These are phyloP conservation scores for Pyrenula massariospora DNA, from an alignment of 495 filamentous ascomycete species.

Conservation along the genomic window DNA sequence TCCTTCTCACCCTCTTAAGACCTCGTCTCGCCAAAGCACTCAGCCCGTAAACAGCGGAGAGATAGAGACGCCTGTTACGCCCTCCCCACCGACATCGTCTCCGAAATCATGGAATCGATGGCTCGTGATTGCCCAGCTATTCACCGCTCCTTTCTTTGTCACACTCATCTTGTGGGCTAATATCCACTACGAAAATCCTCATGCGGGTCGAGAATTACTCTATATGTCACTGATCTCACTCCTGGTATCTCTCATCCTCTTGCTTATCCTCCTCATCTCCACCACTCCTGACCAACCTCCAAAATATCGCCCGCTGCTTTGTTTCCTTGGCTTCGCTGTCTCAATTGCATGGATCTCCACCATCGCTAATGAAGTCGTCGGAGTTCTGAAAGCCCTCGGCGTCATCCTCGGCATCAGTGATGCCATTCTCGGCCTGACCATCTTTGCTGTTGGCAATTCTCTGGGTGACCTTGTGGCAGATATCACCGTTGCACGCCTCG, in stretches of 20 bases:
- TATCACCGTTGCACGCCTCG: conserved; percentile 82
- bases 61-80: not conserved
- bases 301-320: conserved; percentile 60
- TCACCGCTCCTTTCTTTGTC: conserved; percentile 79
- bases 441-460: conserved; percentile 95
- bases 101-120: conserved; percentile 74
- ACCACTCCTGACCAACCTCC: conserved; percentile 44
- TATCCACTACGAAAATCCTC: conserved; percentile 30
- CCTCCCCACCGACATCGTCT: conserved; percentile 8
- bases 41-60: conserved; percentile 12
- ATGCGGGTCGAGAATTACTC: conserved; percentile 9
- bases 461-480: conserved; percentile 91
- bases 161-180: conserved; percentile 68
- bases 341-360: conserved; percentile 92
- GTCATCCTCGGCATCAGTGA: conserved; percentile 90
- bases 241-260: conserved; percentile 50
- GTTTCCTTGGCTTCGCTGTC: conserved; percentile 85
- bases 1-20: not conserved
- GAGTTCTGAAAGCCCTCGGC: conserved; percentile 85
- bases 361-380: conserved; percentile 92
- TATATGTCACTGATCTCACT: conserved; percentile 33
- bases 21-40: not conserved
- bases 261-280: conserved; percentile 56
- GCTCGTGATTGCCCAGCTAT: conserved; percentile 74
- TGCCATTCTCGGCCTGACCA: conserved; percentile 87